Conservation (phyloP, 306 rosid species). For the Elaeagnus macrophylla region DNA sequence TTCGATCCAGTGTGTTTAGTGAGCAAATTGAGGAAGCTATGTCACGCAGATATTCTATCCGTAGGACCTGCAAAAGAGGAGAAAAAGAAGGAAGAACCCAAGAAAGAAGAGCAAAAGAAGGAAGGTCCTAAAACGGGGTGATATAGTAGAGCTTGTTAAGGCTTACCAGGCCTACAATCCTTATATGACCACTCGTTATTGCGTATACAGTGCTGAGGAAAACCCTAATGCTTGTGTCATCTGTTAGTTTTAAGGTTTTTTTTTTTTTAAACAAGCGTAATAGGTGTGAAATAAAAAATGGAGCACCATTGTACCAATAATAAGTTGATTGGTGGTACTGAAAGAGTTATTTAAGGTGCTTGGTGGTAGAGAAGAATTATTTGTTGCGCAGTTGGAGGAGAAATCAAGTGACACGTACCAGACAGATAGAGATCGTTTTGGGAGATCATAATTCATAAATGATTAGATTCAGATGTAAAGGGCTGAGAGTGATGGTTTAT, state of each 20-base stretch:
- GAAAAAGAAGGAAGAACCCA: conserved; percentile 31
- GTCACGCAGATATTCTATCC: conserved; percentile 39
- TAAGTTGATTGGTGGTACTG: too few species aligned
- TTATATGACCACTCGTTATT: conserved; percentile 15
- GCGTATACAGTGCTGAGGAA: conserved; percentile 37
- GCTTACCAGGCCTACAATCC: conserved; percentile 4
- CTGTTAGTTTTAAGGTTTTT: conserved; percentile 23
- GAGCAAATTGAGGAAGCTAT: conserved; percentile 49
- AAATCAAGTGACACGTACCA: too few species aligned
- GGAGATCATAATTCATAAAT: too few species aligned
- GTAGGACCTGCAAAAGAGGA: conserved; percentile 72
- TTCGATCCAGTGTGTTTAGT: conserved; percentile 48
- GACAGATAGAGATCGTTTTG: too few species aligned
- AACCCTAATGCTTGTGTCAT: conserved; percentile 62
- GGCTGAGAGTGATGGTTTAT: too few species aligned
- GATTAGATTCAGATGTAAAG: too few species aligned
- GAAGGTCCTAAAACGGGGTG: conserved; percentile 26
- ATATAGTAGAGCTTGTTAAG: conserved; percentile 15
- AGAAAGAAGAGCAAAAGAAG: conserved; percentile 23
- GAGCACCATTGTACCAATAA: too few species aligned
- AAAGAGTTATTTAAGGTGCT: conserved; percentile 1
- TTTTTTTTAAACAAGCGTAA: not conserved
- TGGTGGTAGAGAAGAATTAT: too few species aligned
- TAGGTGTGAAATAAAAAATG: too few species aligned
- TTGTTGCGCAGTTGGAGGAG: too few species aligned